Percentiles rank a stretch among this genome's conserved stretches.
These are phyloP conservation scores for Phaseolus lunatus DNA, from an alignment of 306 rosid genomes.

Conservation along the genomic window DNA sequence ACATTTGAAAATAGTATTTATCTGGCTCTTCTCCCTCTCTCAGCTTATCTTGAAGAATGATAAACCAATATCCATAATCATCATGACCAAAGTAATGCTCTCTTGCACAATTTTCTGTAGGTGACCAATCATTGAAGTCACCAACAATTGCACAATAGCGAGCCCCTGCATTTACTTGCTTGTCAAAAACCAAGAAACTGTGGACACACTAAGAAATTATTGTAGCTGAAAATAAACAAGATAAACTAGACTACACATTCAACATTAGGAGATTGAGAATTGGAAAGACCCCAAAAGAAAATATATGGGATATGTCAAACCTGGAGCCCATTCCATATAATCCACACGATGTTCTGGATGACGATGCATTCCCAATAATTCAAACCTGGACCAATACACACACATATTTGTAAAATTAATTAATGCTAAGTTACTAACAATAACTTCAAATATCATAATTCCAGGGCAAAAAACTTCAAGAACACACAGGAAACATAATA, in stretches of 20 bases:
- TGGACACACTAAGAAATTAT: background rate
- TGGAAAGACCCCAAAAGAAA: conserved; percentile 35
- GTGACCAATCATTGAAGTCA: conserved; percentile 93
- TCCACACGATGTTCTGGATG: conserved; percentile 94
- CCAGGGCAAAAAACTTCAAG: conserved; percentile 16
- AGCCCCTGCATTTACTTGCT: conserved; percentile 68
- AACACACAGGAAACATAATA: conserved; percentile 35
- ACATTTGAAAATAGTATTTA: conserved; percentile 91
- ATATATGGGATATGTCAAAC: conserved; percentile 56
- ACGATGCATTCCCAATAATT: conserved; percentile 93
- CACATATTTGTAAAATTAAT: conserved; percentile 30
- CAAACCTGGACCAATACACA: conserved; percentile 62
- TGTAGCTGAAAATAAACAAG: conserved; percentile 25
- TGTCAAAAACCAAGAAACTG: conserved; percentile 39
- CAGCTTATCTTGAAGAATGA: conserved; percentile 88
- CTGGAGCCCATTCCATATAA: conserved; percentile 99
- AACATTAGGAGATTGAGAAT: conserved; percentile 13
- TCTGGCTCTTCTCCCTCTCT: conserved; percentile 88
- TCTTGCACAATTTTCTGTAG: conserved; percentile 87
- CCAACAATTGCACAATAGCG: conserved; percentile 90
- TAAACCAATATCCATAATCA: conserved; percentile 96
- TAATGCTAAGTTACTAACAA: background rate
- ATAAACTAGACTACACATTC: conserved; percentile 26
- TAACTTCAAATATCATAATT: conserved; percentile 15
- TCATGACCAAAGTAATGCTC: conserved; percentile 93